phyloP scores from a whole-genome alignment of 2,329 filamentous ascomycete species.

The Paradendryphiella salina region DNA sequence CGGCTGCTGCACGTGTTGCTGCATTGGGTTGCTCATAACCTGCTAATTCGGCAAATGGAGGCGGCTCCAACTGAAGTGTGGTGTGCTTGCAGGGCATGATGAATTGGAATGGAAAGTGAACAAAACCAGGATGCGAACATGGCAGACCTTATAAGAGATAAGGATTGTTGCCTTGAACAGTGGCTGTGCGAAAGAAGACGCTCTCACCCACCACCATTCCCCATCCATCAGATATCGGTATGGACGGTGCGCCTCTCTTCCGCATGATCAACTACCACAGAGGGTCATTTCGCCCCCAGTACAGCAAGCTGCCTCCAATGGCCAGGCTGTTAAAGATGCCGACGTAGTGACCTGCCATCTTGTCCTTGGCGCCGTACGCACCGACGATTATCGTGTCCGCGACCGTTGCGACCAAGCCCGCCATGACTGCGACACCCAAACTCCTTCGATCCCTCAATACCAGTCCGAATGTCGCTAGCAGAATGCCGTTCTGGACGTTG shows the following conservation, averaged over 20 bases:
- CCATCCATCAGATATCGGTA: too few relatives aligned
- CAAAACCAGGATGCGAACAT: background rate
- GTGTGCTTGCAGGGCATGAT: slow-evolving; percentile 9
- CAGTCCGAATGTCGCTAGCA: slow-evolving; percentile 26
- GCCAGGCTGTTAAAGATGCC: slow-evolving; percentile 30
- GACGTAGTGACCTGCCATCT: slow-evolving; percentile 28
- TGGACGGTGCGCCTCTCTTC: background rate
- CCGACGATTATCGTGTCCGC: slow-evolving; percentile 30
- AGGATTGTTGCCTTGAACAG: background rate
- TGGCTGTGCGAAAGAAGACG: too few relatives aligned
- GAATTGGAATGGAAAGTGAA: background rate
- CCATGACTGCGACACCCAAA: slow-evolving; percentile 26
- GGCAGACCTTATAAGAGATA: background rate
- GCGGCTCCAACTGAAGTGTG: slow-evolving; percentile 30
- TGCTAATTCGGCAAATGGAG: slow-evolving; percentile 41
- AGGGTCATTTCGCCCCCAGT: slow-evolving; percentile 26
- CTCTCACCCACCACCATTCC: too few relatives aligned
- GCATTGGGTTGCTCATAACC: slow-evolving; percentile 39
- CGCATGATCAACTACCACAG: slow-evolving; percentile 14
- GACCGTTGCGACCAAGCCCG: slow-evolving; percentile 26
- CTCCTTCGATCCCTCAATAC: slow-evolving; percentile 27
- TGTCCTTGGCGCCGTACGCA: slow-evolving; percentile 27
- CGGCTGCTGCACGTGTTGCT: slow-evolving; percentile 30
- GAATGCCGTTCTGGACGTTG: slow-evolving; percentile 28
- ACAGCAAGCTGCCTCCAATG: slow-evolving; percentile 29